Base-by-base conservation (phyloP, 176 grass and related monocot genomes). In the Ensete ventricosum region DNA sequence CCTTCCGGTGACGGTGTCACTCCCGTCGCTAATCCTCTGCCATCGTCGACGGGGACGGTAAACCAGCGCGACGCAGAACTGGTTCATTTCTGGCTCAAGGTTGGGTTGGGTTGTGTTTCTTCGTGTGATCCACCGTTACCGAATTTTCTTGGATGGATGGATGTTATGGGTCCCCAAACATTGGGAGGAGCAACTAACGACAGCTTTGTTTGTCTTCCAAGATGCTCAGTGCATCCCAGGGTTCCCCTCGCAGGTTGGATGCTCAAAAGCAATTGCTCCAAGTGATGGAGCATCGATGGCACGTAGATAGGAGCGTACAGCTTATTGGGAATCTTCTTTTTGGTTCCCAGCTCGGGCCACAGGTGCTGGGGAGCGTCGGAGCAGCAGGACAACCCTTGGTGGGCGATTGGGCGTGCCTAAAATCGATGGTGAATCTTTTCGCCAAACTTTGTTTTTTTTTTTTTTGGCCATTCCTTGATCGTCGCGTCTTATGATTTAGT, bases 51-150 rank as follows among this genome's bases (percentile, higher is more conserved):
- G 62, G 70, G 82, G 14, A 6, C 26, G 76, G 82, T 94, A 62
- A 86, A 94, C 78, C 95, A 98, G 81, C 78, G 90, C 26, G 95
- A 98, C 74, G 88, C 90, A 57, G 88, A 91, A 80, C 95, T 98
- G 62, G 80, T 94, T 66, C 91, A 91, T 88, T 98, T 93, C 80
- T 94, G 95, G 90, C 90, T 93, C 62, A 94, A 87, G 77, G 85
- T 87, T 87, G 17, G 70, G 34, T 43, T 43, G 83, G 77, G 85
- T 87, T 87, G 17, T 63, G 29, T 34, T 43, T 43, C 34, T 43
- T 43, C 34, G 34, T 27, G 26, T 27, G 26, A 27, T 27, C 2
- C 26, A 27, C 26, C 26, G 26, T 34, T 23, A 34, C 29, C 29
- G 4, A 34, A 34, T 34, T 34, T 2, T 34, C n/a, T n/a, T n/a